Evolutionary conservation across 148 eudicot species (phyloP).

Genomic region (Fagopyrum tataricum): DNA sequence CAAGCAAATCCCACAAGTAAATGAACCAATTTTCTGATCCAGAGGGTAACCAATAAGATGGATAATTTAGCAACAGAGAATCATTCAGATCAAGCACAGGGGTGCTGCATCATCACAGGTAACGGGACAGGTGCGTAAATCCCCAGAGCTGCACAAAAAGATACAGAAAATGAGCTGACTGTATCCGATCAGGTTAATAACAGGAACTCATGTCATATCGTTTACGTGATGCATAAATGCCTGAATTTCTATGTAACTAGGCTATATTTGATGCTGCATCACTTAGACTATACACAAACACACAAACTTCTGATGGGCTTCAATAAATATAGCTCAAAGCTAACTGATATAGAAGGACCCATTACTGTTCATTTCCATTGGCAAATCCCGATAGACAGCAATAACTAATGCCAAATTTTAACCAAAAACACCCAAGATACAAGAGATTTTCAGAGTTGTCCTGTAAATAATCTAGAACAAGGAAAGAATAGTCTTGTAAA

Average conservation of each 20-base stretch:
- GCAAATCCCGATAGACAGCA: no score
- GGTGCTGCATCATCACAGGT: constrained; percentile 26
- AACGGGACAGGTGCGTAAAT: constrained; percentile 65
- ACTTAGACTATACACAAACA: no score
- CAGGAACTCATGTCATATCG: no score
- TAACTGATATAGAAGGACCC: no score
- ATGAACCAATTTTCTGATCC: neutral
- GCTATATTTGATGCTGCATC: no score
- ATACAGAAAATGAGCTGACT: no score
- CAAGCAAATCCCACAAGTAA: constrained; percentile 7
- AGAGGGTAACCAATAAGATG: neutral
- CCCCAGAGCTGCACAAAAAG: constrained; percentile 83
- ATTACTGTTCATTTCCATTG: no score
- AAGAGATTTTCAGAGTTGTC: neutral
- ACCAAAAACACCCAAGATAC: neutral
- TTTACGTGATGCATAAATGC: no score
- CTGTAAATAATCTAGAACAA: neutral
- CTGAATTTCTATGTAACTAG: no score
- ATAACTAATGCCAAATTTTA: neutral
- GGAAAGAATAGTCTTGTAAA: neutral
- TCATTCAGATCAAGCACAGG: neutral
- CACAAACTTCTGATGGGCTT: no score
- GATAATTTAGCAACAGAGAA: neutral
- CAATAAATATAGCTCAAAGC: no score
- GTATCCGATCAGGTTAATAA: no score